Evolutionary conservation across 2,329 filamentous ascomycete species (phyloP).

Genomic region (Botrytis paeoniae): DNA sequence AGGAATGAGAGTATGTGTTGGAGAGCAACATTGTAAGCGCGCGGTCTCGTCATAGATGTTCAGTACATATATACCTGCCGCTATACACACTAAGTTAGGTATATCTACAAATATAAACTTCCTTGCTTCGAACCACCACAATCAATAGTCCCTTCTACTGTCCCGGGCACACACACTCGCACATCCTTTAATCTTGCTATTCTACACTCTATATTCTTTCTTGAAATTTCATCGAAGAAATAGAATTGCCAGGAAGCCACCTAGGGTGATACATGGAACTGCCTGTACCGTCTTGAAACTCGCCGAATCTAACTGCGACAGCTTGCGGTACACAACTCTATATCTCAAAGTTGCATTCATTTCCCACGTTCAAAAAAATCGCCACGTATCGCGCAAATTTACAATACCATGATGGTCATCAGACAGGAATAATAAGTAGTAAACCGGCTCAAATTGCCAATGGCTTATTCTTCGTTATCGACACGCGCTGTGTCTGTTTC

Average conservation of each 20-base stretch:
- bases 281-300: neutral
- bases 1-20: neutral
- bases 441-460: constrained; percentile 20
- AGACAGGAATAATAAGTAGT: neutral
- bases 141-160: neutral
- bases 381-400: neutral
- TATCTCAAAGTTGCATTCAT: neutral
- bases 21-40: neutral
- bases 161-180: neutral
- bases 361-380: neutral
- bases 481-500: constrained; percentile 28
- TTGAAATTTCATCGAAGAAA: neutral
- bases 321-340: neutral
- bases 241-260: neutral
- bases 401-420: constrained; percentile 19
- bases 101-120: neutral
- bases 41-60: neutral
- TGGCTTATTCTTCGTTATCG: constrained; percentile 27
- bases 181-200: neutral
- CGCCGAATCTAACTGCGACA: neutral
- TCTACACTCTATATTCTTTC: neutral
- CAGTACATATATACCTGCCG: neutral
- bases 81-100: too few species aligned
- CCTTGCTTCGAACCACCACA: neutral
- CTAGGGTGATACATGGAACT: neutral